A percentile compares a stretch with the other conserved stretches of the same genome.
Evolutionary conservation across 176 grass and related monocot species (phyloP).

Genomic region (Phragmites australis): DNA sequence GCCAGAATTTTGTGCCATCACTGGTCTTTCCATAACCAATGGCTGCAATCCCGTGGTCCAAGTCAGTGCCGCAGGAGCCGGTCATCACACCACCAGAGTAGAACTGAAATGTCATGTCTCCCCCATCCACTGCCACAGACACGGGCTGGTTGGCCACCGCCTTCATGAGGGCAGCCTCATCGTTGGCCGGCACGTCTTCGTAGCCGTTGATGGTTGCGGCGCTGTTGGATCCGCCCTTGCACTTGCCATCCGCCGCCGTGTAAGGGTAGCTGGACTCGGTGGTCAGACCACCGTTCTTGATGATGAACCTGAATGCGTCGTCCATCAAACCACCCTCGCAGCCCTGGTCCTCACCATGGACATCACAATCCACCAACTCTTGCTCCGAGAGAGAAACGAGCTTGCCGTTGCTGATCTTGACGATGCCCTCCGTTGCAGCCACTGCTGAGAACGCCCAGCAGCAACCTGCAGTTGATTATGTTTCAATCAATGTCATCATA

Average conservation of each 20-base stretch:
- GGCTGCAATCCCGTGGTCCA: constrained; percentile 1
- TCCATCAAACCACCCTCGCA: constrained; percentile 5
- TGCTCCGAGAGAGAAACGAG: constrained; percentile 18
- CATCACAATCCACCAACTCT: constrained; percentile 21
- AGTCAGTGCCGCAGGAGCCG: background rate
- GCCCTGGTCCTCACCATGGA: background rate
- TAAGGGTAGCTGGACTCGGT: constrained; percentile 6
- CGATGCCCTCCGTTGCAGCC: constrained; percentile 21
- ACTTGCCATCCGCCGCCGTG: background rate
- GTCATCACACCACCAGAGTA: constrained; percentile 24
- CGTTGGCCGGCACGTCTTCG: background rate
- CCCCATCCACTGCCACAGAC: background rate
- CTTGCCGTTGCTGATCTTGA: constrained; percentile 13
- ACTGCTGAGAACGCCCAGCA: constrained; percentile 33
- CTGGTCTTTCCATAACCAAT: constrained; percentile 8
- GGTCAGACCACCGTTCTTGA: background rate
- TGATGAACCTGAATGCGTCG: constrained; percentile 5
- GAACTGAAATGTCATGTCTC: background rate
- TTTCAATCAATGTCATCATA: background rate
- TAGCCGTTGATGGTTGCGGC: constrained; percentile 22
- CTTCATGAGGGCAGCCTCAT: constrained; percentile 7
- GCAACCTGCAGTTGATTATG: background rate
- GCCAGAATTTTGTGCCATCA: constrained; percentile 1
- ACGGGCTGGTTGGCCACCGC: constrained; percentile 9
- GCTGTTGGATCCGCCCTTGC: background rate